Evolutionary conservation across 2,329 filamentous ascomycete genomes (phyloP).

Genomic region (Talaromyces piceae): DNA sequence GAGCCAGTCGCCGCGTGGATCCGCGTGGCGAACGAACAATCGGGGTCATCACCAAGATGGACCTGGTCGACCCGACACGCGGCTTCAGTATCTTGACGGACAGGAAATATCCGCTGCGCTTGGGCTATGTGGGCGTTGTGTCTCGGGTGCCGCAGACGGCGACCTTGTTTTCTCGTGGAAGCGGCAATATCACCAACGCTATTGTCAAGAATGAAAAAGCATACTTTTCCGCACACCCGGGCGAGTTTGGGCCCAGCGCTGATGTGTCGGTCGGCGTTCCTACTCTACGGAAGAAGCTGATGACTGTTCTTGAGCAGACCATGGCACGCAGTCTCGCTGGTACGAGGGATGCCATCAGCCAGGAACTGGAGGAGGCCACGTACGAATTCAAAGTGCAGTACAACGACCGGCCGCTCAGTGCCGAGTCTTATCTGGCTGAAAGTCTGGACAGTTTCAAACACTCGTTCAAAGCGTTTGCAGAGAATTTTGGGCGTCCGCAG

Average conservation of each 20-base stretch:
- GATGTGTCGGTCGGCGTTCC: slow-evolving; percentile 74
- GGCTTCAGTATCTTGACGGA: slow-evolving; percentile 75
- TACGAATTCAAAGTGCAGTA: slow-evolving; percentile 99
- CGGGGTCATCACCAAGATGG: slow-evolving; percentile 99
- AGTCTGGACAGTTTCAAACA: slow-evolving; percentile 96
- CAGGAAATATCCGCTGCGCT: slow-evolving; percentile 85
- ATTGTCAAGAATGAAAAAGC: slow-evolving; percentile 83
- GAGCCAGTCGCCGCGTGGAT: slow-evolving; percentile 85
- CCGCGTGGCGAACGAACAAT: slow-evolving; percentile 93
- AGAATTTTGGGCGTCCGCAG: slow-evolving; percentile 80
- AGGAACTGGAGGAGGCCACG: slow-evolving; percentile 91
- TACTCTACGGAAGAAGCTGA: slow-evolving; percentile 86
- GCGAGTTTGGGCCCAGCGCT: slow-evolving; percentile 67
- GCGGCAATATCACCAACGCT: slow-evolving; percentile 67
- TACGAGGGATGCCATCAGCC: slow-evolving; percentile 85
- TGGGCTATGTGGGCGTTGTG: slow-evolving; percentile 94
- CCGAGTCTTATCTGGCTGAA: slow-evolving; percentile 93
- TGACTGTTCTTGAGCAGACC: slow-evolving; percentile 92
- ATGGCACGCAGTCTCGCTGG: slow-evolving; percentile 89
- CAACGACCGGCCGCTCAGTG: slow-evolving; percentile 88
- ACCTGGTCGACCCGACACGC: slow-evolving; percentile 77
- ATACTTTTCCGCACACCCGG: slow-evolving; percentile 76
- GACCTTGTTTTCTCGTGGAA: slow-evolving; percentile 76
- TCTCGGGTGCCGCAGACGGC: slow-evolving; percentile 63
- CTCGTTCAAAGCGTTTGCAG: slow-evolving; percentile 88